These are phyloP conservation scores for Triticum urartu DNA, from an alignment of 176 grass and related monocot genomes.

Conservation along the genomic window DNA sequence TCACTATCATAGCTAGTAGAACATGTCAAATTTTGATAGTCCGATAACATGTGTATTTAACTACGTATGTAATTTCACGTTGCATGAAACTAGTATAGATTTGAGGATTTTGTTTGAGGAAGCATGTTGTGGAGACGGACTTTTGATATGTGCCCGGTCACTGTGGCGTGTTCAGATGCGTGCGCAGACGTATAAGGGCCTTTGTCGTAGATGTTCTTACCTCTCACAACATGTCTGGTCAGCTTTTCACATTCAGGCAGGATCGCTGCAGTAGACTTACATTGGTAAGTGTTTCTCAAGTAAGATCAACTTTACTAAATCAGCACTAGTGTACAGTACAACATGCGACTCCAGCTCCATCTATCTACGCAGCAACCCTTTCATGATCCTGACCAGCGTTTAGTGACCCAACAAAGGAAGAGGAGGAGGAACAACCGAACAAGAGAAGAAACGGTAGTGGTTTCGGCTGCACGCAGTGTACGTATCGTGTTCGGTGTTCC, in stretches of 20 bases:
- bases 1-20: too few relatives aligned
- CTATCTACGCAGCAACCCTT: conserved; percentile 24
- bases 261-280: not conserved
- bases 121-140: too few relatives aligned
- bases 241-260: not conserved
- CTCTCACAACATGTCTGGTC: not conserved
- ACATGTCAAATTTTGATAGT: too few relatives aligned
- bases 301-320: conserved; percentile 32
- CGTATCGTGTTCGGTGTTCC: not conserved
- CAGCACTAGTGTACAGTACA: conserved; percentile 46
- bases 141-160: too few relatives aligned
- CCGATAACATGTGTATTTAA: too few relatives aligned
- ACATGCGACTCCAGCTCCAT: not conserved
- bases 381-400: conserved; percentile 7
- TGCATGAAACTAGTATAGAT: too few relatives aligned
- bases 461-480: not conserved
- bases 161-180: too few relatives aligned
- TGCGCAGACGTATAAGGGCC: too few relatives aligned
- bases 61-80: too few relatives aligned
- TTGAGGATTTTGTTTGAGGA: too few relatives aligned
- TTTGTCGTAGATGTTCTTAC: too few relatives aligned
- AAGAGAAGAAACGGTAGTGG: not conserved
- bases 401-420: not conserved
- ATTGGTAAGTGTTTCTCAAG: not conserved
- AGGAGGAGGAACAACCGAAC: not conserved